Conservation (phyloP, 176 grass and related monocot species). For the Juncus effusus region DNA sequence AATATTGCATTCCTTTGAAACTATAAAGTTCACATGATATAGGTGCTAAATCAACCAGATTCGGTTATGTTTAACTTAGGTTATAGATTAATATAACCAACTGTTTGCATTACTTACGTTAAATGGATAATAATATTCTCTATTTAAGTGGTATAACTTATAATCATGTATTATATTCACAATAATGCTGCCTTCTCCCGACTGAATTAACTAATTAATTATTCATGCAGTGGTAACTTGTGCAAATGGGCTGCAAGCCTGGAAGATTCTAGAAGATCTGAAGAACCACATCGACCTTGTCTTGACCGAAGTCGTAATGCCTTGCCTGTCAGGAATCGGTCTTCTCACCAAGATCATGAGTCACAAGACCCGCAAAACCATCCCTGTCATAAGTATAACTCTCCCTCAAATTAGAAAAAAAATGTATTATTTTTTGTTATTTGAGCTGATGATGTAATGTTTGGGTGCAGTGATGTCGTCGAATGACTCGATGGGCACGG, state of each 20-base stretch:
- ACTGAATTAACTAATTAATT: constrained; percentile 25
- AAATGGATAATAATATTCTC: no score
- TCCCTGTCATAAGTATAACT: constrained; percentile 94
- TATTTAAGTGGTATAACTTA: no score
- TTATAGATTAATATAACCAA: no score
- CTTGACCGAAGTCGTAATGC: constrained; percentile 80
- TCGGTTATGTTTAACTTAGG: no score
- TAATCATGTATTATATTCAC: no score
- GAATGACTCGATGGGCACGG: constrained; percentile 82
- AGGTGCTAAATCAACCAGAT: no score
- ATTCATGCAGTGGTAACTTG: constrained; percentile 59
- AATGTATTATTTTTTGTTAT: no score
- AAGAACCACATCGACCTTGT: constrained; percentile 82
- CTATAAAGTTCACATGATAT: no score
- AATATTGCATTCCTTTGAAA: no score
- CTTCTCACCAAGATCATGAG: constrained; percentile 81
- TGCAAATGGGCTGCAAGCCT: constrained; percentile 76
- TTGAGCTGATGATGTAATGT: constrained; percentile 2
- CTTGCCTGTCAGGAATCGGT: constrained; percentile 64
- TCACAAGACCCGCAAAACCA: constrained; percentile 76
- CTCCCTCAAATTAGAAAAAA: not conserved
- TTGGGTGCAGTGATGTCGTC: constrained; percentile 95
- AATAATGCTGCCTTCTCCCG: not conserved
- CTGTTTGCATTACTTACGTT: no score
- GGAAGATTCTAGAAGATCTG: constrained; percentile 76